phyloP scores from a whole-genome alignment of 2,329 filamentous ascomycete species.

The Botryotinia narcissicola region DNA sequence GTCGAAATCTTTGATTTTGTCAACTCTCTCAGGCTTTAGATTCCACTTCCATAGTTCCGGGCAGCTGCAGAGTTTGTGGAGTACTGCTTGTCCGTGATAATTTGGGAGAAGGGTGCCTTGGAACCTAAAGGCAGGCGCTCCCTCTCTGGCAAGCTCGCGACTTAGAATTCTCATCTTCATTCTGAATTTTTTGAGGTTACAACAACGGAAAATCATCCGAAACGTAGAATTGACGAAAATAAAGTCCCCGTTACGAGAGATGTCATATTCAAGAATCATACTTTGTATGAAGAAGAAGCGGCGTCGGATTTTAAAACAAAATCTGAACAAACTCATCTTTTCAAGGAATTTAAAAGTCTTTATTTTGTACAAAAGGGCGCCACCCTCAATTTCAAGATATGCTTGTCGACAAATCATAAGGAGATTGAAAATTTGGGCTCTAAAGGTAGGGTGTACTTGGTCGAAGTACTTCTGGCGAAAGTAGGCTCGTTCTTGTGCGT shows the following conservation, averaged over 20 bases:
- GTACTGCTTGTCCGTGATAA: not conserved
- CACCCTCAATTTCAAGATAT: not conserved
- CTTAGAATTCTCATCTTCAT: not conserved
- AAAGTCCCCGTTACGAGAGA: not conserved
- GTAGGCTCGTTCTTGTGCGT: not conserved
- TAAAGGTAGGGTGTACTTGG: not conserved
- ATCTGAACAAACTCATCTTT: accelerated
- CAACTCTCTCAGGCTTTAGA: not conserved
- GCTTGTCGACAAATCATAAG: not conserved
- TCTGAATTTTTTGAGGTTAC: not conserved
- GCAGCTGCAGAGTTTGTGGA: not conserved
- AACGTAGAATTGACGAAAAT: not conserved
- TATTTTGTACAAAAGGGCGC: not conserved
- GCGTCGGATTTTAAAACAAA: not conserved
- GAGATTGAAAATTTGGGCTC: not conserved
- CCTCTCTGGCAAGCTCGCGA: not conserved
- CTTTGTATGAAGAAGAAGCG: not conserved
- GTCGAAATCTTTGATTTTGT: not conserved
- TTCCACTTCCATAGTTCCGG: not conserved
- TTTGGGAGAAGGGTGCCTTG: not conserved
- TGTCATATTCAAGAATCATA: not conserved
- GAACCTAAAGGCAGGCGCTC: not conserved
- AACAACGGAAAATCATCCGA: not conserved
- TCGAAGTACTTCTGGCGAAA: not conserved
- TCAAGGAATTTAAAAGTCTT: not conserved